Evolutionary conservation across 2,329 filamentous ascomycete genomes (phyloP), one percentile per base, ranked within the genome.

Genomic region (Sporothrix mexicana): DNA sequence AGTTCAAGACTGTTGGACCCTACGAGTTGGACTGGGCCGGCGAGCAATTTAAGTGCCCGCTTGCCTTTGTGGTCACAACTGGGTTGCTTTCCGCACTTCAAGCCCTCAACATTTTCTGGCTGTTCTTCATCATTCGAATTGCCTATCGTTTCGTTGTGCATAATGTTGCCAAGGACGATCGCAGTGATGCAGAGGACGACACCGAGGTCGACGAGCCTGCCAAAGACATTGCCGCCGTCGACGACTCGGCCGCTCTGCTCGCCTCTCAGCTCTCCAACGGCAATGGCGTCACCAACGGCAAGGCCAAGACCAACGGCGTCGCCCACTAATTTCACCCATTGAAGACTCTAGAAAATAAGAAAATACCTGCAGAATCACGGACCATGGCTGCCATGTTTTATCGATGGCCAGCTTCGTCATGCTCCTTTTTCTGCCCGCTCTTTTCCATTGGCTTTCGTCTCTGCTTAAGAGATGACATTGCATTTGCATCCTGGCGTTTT

Each of bases 51-150:
- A 95, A 95, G 84, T 93, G 91, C 83, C 84, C 83, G 78, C 82
- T 95, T 74, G 85, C 88, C 41, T 91, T 93, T 79, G 84, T 84
- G 80, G 93, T 95, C 77, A 91, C 91, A 12, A 85, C 90, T 9
- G 77, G 78, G 2, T 85, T 95, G 36, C 86, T 95, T 7, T 85
- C 88, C 3, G 84, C 86, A 3, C 85, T 95, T 47, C 93, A 95
- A 81, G 88, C 89, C 1, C 85, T 95, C 70, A 95, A 95, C 80
- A 80, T 95, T 10, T 94, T 95, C 83, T 95, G 93, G 93, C 87
- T 94, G 73, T 93, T 90, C 81, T 89, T 91, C 81, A 94, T 95
- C 77, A 80, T 92, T 73, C 87, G 92, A 76, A 93, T 95, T 76
- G 91, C 91, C 64, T 93, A 90, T 77, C 87, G 92, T 73, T 92